Evolutionary conservation across 2,329 filamentous ascomycete species (phyloP).

Genomic region (Trichocomaceae sp.): DNA sequence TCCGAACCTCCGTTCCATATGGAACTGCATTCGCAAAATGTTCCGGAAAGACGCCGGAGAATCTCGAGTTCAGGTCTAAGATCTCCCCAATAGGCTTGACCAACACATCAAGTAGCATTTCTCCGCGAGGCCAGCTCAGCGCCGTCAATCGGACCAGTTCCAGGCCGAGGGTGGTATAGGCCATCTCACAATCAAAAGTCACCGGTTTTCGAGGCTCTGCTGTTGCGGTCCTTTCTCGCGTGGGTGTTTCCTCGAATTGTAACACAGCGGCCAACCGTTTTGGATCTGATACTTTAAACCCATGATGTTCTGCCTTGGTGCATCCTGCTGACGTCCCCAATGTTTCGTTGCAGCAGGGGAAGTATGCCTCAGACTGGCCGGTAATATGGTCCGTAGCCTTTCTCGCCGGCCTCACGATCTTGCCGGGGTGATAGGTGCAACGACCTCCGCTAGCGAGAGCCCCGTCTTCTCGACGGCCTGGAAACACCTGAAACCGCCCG

Average conservation of each 20-base stretch:
- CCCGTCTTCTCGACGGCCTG: constrained; percentile 70
- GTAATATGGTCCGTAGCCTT: constrained; percentile 51
- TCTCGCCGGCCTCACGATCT: constrained; percentile 53
- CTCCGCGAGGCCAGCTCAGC: constrained; percentile 74
- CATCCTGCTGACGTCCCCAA: constrained; percentile 71
- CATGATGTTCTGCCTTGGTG: constrained; percentile 63
- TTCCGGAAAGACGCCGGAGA: constrained; percentile 76
- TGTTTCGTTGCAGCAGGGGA: constrained; percentile 70
- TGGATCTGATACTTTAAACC: constrained; percentile 74
- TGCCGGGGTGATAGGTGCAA: constrained; percentile 78
- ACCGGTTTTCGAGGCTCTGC: constrained; percentile 44
- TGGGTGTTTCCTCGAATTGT: constrained; percentile 72
- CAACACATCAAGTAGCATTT: constrained; percentile 71
- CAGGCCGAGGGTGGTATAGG: constrained; percentile 79
- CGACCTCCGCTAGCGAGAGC: constrained; percentile 67
- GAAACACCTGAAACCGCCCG: constrained; percentile 85
- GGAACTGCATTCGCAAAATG: constrained; percentile 64
- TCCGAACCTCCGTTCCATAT: constrained; percentile 36
- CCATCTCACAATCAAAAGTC: constrained; percentile 96
- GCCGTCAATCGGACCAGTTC: constrained; percentile 88
- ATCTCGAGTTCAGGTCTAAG: constrained; percentile 85
- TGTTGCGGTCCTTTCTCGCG: constrained; percentile 23
- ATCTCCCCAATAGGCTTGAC: constrained; percentile 78
- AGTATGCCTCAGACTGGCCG: constrained; percentile 54
- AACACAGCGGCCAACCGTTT: constrained; percentile 70